Base-by-base conservation (phyloP, 2,329 filamentous ascomycete genomes). In the Colletotrichum australisinense region DNA sequence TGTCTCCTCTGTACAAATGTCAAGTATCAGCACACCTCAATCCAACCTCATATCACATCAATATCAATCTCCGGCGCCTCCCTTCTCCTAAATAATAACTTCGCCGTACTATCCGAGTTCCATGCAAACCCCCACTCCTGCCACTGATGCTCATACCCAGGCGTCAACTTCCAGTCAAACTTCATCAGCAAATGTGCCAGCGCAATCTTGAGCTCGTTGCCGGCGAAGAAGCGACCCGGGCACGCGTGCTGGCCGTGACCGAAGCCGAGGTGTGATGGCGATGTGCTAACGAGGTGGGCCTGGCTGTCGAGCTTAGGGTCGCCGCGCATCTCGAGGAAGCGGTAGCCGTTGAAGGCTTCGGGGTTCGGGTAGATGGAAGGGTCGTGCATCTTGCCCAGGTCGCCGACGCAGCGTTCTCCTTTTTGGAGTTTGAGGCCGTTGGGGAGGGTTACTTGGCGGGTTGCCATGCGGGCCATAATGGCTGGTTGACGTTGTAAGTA, bases 191-290 rank as follows among this genome's bases (percentile, higher is more conserved):
- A 26, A n/a, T 73, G 72, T 26, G 59, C 60, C 38, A 74, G 46
- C 32, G 72, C 72, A 16, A 74, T 59, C 56, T 87, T 87, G 78
- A 86, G 82, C 79, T 86, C 83, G 73, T 84, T 82, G 19, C 78
- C 78, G 16, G 85, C 85, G 73, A 86, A 86, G 81, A 86, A 86
- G 1, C 84, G 80, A 0, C 85, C 85, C 0, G 83, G 84, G 67
- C 83, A 84, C 2, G 83, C 83, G 72, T 84, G 81, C 28, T 79
- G 78, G 4, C 83, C 83, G 1, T 83, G 80, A 0, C 83, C 83
- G 71, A 84, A 85, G 26, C 80, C 81, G 42, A 83, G 76, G 60
- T 78, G 81, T 7, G 78, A 76, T 56, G 83, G 78, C 16, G 79
- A 77, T 42, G 82, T 82, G 75, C 80, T 84, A 38, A 83, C 84